Conservation (phyloP, 192 early-diverging fungal genomes). For the Backusella luteola region DNA sequence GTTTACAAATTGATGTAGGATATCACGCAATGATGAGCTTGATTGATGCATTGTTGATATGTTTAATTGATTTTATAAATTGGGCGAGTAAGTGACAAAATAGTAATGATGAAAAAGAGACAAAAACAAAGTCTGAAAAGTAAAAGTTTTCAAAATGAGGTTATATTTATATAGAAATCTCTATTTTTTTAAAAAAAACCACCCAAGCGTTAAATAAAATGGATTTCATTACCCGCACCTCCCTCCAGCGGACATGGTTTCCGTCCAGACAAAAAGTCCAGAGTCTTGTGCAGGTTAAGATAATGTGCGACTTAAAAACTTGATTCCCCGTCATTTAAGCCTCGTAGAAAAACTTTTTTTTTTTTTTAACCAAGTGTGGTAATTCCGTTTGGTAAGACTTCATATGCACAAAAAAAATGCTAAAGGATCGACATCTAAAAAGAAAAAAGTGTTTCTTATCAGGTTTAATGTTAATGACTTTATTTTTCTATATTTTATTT, state of each 20-base stretch:
- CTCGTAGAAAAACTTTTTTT: background rate
- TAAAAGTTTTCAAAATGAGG: background rate
- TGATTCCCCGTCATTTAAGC: background rate
- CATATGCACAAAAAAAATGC: background rate
- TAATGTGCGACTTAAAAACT: background rate
- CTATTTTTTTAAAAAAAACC: background rate
- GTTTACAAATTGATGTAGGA: slow-evolving; percentile 8
- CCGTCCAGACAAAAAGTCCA: too few species aligned
- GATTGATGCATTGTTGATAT: slow-evolving; percentile 3
- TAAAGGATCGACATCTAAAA: too few species aligned
- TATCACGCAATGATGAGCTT: background rate
- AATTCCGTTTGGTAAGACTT: background rate
- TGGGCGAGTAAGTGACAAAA: background rate
- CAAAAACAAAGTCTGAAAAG: background rate
- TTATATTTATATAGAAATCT: background rate
- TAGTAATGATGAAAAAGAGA: background rate
- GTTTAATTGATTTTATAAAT: background rate
- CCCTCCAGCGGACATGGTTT: too few species aligned
- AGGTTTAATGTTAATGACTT: slow-evolving; percentile 48
- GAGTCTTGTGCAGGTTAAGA: background rate
- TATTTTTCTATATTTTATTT: background rate
- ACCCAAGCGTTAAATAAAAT: background rate
- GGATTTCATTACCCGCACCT: background rate
- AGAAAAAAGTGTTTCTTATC: too few species aligned
- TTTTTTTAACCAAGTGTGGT: background rate